Base-by-base conservation (phyloP, 352 stramenopile species). In the Peronospora belbahrii region DNA sequence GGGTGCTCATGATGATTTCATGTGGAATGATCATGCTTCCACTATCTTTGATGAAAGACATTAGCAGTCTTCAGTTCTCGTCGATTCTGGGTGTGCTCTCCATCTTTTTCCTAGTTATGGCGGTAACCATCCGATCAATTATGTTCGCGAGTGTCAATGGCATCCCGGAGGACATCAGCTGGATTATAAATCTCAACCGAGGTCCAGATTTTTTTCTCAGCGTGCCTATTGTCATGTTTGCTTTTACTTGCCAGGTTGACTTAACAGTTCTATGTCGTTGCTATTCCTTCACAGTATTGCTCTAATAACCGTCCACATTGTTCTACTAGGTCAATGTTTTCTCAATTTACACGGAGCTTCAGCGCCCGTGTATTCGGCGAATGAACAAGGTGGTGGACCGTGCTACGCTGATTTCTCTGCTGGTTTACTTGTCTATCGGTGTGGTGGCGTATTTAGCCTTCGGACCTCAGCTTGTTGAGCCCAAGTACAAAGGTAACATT, bases 341-440 rank as follows among this genome's bases (percentile, higher is more conserved):
- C 37, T 92, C 80, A 13, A 92, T 92, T 58, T 92, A 89, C 52
- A 92, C 80, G n/a, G 80, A 92, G 46, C 67, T 92, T 10, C 80
- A 92, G 52, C 77, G 80, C 1, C 80, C 80, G 34, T 88, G 78
- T 56, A 89, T 92, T 46, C 80, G 80, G 15, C 80, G 80, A 33
- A 92, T 92, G 80, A 88, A 88, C 63, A 92, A 92, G 52, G 77
- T 92, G 22, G 80, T 92, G 5, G 80, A 92, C 47, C 75, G 77
- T 23, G 80, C 80, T 8, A 88, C 80, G 7, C 50, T 80, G 20
- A 68, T 88, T 24, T 89, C 77, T 41, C 70, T 92, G 23, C 36
- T 67, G 24, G 68, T 92, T 30, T 92, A 92, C 32, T 42, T 88
- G n/a, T 65, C 70, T 3, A 89, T 92, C 19, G 80, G 80, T 8